Evolutionary conservation across 345 rosid genomes (phyloP).

Genomic region (Mallotus nudiflorus): DNA sequence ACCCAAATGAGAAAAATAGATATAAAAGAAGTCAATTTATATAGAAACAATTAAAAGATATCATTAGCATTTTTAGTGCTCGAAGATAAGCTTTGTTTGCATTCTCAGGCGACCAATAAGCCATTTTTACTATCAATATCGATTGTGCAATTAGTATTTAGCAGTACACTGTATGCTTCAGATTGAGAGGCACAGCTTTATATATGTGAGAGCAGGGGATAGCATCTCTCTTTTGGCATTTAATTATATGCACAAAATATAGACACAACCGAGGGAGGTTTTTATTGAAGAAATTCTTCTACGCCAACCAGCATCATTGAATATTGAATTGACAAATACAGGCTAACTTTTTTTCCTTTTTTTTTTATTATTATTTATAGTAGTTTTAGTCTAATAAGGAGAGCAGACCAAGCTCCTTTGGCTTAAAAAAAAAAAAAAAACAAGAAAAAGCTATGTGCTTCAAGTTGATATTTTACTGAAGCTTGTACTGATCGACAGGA

Average conservation of each 20-base stretch:
- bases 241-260: constrained; percentile 10
- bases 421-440: too few relatives aligned
- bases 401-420: too few relatives aligned
- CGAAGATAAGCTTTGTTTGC: constrained; percentile 57
- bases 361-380: background rate
- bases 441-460: too few relatives aligned
- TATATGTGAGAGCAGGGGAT: background rate
- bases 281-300: constrained; percentile 18
- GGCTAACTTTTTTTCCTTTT: constrained; percentile 5
- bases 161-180: constrained; percentile 1
- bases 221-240: background rate
- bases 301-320: constrained; percentile 20
- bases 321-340: background rate
- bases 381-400: background rate
- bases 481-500: too few relatives aligned
- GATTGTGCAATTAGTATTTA: background rate
- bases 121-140: constrained; percentile 12
- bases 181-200: background rate
- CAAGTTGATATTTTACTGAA: too few relatives aligned
- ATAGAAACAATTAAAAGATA: background rate
- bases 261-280: constrained; percentile 34
- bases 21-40: background rate
- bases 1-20: background rate
- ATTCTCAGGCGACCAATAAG: constrained; percentile 59
- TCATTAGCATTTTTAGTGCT: constrained; percentile 45